Evolutionary conservation across 2,329 filamentous ascomycete species (phyloP).

Genomic region (Xylariaceae sp.): DNA sequence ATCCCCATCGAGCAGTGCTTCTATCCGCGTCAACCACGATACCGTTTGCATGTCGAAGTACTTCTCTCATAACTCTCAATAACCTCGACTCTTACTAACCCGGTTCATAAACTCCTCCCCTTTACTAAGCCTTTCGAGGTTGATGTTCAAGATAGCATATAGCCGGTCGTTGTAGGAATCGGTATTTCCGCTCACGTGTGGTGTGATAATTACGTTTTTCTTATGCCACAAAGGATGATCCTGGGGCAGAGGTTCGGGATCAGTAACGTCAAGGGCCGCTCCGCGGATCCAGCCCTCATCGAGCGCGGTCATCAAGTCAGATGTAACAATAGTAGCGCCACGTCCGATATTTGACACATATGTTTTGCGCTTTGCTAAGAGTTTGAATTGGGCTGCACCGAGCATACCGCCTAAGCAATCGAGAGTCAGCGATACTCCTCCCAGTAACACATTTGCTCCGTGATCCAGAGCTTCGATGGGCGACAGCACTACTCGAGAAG

Average conservation of each 20-base stretch:
- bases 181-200: constrained; percentile 30
- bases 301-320: constrained; percentile 54
- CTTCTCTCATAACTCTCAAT: constrained; percentile 12
- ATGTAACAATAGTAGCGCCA: constrained; percentile 36
- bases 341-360: constrained; percentile 64
- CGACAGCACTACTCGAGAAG: too few species aligned
- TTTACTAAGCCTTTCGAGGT: constrained; percentile 26
- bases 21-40: too few species aligned
- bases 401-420: constrained; percentile 34
- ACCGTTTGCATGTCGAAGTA: too few species aligned
- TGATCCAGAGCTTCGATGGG: too few species aligned
- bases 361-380: constrained; percentile 36
- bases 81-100: constrained; percentile 30
- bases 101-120: constrained; percentile 29
- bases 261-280: constrained; percentile 65
- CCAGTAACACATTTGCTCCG: too few species aligned
- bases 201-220: constrained; percentile 55
- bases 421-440: too few species aligned
- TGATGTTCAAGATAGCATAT: constrained; percentile 25
- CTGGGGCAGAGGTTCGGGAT: constrained; percentile 62
- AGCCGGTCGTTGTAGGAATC: constrained; percentile 24
- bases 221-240: constrained; percentile 61
- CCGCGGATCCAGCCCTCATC: constrained; percentile 39
- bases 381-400: constrained; percentile 35
- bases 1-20: too few species aligned